Percentiles rank a stretch among this genome's conserved stretches.
Conservation (phyloP, 179 eudicot species). For the Silene coronaria region DNA sequence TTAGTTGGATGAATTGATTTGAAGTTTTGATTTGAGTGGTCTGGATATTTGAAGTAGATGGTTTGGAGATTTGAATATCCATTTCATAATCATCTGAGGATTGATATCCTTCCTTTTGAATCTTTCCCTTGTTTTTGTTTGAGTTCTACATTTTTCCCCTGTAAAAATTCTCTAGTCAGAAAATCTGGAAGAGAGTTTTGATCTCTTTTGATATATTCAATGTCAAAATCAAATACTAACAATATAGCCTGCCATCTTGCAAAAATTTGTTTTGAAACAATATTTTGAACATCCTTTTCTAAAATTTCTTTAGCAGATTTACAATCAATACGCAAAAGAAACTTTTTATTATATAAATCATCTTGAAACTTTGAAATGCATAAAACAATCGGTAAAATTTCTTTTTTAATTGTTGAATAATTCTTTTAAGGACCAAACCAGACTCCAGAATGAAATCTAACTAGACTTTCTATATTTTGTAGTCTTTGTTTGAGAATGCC, state of each 20-base stretch:
- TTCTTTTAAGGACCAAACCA: not conserved
- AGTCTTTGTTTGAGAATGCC: not conserved
- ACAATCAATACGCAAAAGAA: not conserved
- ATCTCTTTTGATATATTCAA: not conserved
- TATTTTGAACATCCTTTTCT: slow-evolving; percentile 13
- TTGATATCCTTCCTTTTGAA: not conserved
- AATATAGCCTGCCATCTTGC: slow-evolving; percentile 12
- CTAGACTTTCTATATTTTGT: not conserved
- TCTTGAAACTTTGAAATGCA: too few relatives aligned
- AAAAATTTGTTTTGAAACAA: slow-evolving; percentile 14
- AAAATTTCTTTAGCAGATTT: slow-evolving; percentile 13
- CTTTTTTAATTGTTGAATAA: too few relatives aligned
- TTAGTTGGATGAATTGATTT: not conserved
- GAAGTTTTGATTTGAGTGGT: not conserved
- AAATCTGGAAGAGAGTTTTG: not conserved
- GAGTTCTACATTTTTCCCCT: not conserved
- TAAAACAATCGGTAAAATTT: too few relatives aligned
- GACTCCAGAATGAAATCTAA: not conserved
- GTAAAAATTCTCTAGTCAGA: not conserved
- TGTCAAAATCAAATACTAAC: not conserved
- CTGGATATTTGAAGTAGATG: not conserved
- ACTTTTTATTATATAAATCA: too few relatives aligned
- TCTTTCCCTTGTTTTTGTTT: too few relatives aligned
- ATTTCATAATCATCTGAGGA: not conserved
- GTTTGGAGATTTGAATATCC: not conserved